phyloP scores from a whole-genome alignment of 805 yeast genomes.

The Saccharomycopsis sp. region DNA sequence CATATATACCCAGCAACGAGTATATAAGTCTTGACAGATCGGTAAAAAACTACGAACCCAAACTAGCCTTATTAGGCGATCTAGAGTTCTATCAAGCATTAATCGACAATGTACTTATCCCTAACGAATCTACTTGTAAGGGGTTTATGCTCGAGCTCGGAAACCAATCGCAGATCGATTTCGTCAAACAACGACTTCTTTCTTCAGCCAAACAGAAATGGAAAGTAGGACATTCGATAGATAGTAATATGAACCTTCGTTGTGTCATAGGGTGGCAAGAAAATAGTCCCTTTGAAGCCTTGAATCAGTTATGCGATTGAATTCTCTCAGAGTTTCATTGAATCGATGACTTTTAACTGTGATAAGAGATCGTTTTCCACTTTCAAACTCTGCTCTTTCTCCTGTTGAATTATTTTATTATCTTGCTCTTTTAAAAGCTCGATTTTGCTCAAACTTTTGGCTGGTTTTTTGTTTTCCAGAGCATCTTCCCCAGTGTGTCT shows the following conservation, averaged over 20 bases:
- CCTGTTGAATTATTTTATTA: not conserved
- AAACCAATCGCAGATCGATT: constrained; percentile 45
- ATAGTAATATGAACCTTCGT: constrained; percentile 45
- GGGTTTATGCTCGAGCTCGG: constrained; percentile 81
- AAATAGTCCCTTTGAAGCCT: constrained; percentile 10
- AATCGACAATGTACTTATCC: constrained; percentile 37
- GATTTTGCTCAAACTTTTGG: not conserved
- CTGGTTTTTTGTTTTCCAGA: not conserved
- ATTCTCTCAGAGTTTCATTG: not conserved
- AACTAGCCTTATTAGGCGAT: constrained; percentile 72
- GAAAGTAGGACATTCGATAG: constrained; percentile 43
- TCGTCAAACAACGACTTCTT: constrained; percentile 28
- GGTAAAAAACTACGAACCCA: constrained; percentile 70
- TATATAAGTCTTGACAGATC: constrained; percentile 48
- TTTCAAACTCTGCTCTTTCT: not conserved
- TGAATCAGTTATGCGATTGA: not conserved
- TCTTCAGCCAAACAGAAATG: constrained; percentile 32
- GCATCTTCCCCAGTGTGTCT: not conserved
- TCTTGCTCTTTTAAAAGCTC: not conserved
- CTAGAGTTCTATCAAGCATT: constrained; percentile 62
- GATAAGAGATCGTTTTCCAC: not conserved
- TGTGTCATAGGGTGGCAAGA: constrained; percentile 59
- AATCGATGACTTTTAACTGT: not conserved
- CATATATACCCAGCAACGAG: constrained; percentile 59
- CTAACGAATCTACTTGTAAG: constrained; percentile 32